A percentile compares a stretch with the other conserved stretches of the same genome.
Evolutionary conservation across 495 filamentous ascomycete species (phyloP).

Genomic region (Penicillium diatomitis): DNA sequence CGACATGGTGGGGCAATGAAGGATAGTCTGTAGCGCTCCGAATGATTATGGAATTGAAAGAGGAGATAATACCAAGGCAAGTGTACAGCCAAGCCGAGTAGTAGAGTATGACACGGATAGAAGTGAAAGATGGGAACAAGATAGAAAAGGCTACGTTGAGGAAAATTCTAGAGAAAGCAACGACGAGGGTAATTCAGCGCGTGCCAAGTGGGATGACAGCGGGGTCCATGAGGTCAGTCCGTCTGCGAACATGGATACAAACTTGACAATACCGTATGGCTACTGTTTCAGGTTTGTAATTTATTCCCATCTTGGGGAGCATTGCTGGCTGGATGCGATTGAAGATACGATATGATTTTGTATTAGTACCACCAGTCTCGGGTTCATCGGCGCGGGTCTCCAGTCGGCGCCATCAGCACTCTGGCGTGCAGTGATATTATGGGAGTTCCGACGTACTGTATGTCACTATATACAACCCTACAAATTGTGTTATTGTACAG

Average conservation of each 20-base stretch:
- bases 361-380: neutral
- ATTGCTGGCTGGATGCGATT: neutral
- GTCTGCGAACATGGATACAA: neutral
- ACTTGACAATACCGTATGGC: neutral
- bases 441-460: too few species aligned
- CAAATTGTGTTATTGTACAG: too few species aligned
- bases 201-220: conserved; percentile 13
- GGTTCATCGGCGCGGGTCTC: neutral
- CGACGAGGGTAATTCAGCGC: conserved; percentile 6
- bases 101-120: conserved; percentile 1
- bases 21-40: neutral
- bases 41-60: neutral
- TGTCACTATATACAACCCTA: too few species aligned
- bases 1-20: conserved; percentile 22
- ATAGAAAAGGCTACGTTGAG: conserved; percentile 1
- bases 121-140: conserved; percentile 2
- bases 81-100: neutral
- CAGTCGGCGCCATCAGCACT: neutral
- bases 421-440: too few species aligned
- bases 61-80: neutral
- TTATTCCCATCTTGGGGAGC: neutral
- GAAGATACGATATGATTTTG: neutral
- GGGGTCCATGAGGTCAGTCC: conserved; percentile 34
- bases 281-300: neutral
- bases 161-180: conserved; percentile 4